Percentiles rank a stretch among this genome's conserved stretches.
phyloP scores from a whole-genome alignment of 1,139 yeast genomes.

The Pichia sp. region DNA sequence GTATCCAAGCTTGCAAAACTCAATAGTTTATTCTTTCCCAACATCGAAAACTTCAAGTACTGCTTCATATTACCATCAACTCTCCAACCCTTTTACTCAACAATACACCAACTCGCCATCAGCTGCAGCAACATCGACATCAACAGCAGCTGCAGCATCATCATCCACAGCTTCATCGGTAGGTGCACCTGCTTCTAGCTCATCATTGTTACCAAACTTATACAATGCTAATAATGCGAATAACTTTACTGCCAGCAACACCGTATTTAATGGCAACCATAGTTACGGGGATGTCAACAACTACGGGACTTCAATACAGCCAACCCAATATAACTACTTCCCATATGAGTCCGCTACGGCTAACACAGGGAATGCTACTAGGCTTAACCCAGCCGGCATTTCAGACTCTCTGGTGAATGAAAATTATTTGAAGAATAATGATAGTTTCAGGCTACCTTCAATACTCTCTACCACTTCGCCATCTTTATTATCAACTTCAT shows the following conservation, averaged over 20 bases:
- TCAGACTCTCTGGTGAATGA: background rate
- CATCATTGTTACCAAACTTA: background rate
- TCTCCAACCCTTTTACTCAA: background rate
- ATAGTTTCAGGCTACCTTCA: background rate
- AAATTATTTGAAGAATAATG: background rate
- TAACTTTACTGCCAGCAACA: background rate
- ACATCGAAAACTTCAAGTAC: background rate
- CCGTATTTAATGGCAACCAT: background rate
- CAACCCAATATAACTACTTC: background rate
- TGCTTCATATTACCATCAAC: slow-evolving; percentile 9
- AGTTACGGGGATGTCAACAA: background rate
- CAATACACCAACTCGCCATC: background rate
- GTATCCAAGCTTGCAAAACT: background rate
- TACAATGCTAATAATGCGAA: background rate
- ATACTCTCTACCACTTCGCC: background rate
- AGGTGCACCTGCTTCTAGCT: background rate
- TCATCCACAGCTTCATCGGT: no score
- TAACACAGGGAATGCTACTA: background rate
- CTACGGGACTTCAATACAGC: background rate
- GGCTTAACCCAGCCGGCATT: background rate
- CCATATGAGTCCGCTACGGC: background rate
- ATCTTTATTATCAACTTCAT: no score
- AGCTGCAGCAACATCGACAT: background rate
- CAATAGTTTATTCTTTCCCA: background rate
- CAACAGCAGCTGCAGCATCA: no score